Evolutionary conservation across 1,139 yeast genomes (phyloP), one percentile per base, ranked within the genome.

Genomic region (Scheffersomyces illinoinensis): DNA sequence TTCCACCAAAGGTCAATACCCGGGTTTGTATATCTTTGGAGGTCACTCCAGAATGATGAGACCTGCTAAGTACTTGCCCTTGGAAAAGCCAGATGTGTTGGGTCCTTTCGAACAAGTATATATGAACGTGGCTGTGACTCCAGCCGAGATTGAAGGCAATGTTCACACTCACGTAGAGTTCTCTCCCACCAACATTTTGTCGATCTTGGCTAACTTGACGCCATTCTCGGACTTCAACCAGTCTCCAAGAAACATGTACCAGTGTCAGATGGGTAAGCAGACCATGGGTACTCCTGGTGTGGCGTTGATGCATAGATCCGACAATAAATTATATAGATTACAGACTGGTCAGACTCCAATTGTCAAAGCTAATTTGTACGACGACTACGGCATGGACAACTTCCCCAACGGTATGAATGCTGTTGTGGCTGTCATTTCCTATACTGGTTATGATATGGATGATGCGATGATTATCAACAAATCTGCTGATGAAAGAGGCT

Each of bases 201-300:
- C 98, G 20, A 95, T 95, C 67, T 82, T 95, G 76, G 98, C 98
- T 63, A 95, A 95, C 76, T 83, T 95, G 80, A 95, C 99, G 0
- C 99, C 99, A 65, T 95, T 92, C 74, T 93, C 98, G 1, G 99
- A 95, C 76, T 96, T 95, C 81, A 95, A 95, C 76, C 99, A 95
- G 81, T 93, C 98, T 47, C 99, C 99, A 70, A 90, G 99, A 87
- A 95, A 95, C 75, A 95, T 96, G 99, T 95, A 95, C 75, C 99
- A 95, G 80, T 95, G 99, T 81, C 99, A 96, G 84, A 95, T 95
- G 99, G 99, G 98, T 86, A 95, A 95, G 79, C 99, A 95, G 82
- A 95, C 99, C 24, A 95, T 95, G 99, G 99, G 99, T 78, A 95
- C 99, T 5, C 99, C 99, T 8, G 98, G 98, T 78, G 97, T 95